These are phyloP conservation scores for Mycotypha africana DNA, from an alignment of 371 early-diverging fungal genomes.

Conservation along the genomic window DNA sequence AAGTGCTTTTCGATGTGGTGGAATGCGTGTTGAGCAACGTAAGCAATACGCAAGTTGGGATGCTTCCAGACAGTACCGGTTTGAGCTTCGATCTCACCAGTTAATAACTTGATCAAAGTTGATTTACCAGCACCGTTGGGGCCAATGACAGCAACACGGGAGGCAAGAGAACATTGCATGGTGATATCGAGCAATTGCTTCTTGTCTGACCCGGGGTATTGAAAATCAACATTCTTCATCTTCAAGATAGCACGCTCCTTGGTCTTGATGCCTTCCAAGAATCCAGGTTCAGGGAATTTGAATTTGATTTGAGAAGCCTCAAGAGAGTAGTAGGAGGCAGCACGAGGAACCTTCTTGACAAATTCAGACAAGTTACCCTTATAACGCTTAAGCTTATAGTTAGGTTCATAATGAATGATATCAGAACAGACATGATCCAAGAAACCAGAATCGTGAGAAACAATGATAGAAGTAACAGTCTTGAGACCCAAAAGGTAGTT, in stretches of 20 bases:
- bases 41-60: conserved; percentile 78
- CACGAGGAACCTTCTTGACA: conserved; percentile 73
- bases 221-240: conserved; percentile 60
- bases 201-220: conserved; percentile 57
- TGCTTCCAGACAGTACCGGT: conserved; percentile 71
- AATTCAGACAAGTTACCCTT: conserved; percentile 82
- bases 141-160: conserved; percentile 71
- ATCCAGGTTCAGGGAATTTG: conserved; percentile 68
- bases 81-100: conserved; percentile 67
- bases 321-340: conserved; percentile 69
- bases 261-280: conserved; percentile 70
- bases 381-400: conserved; percentile 73
- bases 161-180: conserved; percentile 59
- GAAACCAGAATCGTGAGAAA: conserved; percentile 89
- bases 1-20: conserved; percentile 81
- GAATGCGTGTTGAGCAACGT: conserved; percentile 90
- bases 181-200: conserved; percentile 53
- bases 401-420: conserved; percentile 74
- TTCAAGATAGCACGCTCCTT: conserved; percentile 66
- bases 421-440: conserved; percentile 82
- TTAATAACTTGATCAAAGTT: conserved; percentile 81
- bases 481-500: conserved; percentile 67
- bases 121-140: conserved; percentile 78
- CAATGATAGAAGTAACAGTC: conserved; percentile 77
- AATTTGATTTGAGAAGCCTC: conserved; percentile 53